These are phyloP conservation scores for Trichoderma sp. DNA, from an alignment of 2,329 filamentous ascomycete species.

Conservation along the genomic window DNA sequence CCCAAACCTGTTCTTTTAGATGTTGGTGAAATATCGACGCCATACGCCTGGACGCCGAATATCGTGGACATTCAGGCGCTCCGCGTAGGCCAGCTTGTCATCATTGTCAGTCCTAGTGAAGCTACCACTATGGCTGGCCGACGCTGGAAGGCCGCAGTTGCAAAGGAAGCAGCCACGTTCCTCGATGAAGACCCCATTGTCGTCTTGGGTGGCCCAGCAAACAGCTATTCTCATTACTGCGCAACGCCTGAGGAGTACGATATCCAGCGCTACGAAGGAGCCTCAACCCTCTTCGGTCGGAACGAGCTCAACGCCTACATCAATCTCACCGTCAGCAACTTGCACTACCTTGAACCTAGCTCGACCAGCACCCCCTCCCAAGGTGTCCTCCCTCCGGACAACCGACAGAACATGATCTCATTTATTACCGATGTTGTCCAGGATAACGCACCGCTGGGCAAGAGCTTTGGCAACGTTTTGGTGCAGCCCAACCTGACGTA, in stretches of 20 bases:
- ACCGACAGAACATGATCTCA: slow-evolving; percentile 70
- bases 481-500: slow-evolving; percentile 57
- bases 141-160: slow-evolving; percentile 76
- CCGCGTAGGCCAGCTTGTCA: slow-evolving; percentile 79
- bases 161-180: slow-evolving; percentile 50
- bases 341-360: slow-evolving; percentile 41
- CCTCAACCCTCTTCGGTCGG: slow-evolving; percentile 83
- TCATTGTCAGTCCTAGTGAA: slow-evolving; percentile 84
- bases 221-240: slow-evolving; percentile 86
- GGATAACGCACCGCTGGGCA: slow-evolving; percentile 67
- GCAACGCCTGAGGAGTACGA: slow-evolving; percentile 77
- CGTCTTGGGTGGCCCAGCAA: slow-evolving; percentile 84
- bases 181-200: slow-evolving; percentile 64
- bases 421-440: slow-evolving; percentile 80
- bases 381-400: slow-evolving; percentile 73
- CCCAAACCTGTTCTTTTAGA: slow-evolving; percentile 86
- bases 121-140: slow-evolving; percentile 91
- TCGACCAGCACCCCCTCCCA: slow-evolving; percentile 43
- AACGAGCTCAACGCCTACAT: slow-evolving; percentile 85
- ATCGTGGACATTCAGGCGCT: slow-evolving; percentile 86
- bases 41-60: slow-evolving; percentile 89
- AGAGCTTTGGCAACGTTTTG: slow-evolving; percentile 69
- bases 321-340: slow-evolving; percentile 72
- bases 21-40: slow-evolving; percentile 74
- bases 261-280: slow-evolving; percentile 92